These are phyloP conservation scores for Fusarium nygamai DNA, from an alignment of 2,329 filamentous ascomycete species.

Conservation along the genomic window DNA sequence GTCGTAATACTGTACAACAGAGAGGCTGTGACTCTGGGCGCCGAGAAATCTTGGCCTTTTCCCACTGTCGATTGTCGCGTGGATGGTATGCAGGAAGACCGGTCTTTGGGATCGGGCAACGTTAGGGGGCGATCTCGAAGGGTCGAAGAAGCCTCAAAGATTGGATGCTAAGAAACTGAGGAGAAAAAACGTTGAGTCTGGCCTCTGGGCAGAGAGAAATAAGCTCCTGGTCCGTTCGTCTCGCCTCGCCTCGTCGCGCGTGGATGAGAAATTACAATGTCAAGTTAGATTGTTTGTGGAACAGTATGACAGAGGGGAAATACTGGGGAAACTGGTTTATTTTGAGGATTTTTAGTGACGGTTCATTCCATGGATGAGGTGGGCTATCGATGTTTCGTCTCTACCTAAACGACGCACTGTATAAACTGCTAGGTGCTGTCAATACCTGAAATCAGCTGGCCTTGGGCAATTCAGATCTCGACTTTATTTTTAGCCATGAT, in stretches of 20 bases:
- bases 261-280: constrained; percentile 2
- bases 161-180: neutral
- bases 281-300: constrained; percentile 1
- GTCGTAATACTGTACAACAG: neutral
- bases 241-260: neutral
- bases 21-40: constrained; percentile 30
- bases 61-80: constrained; percentile 22
- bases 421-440: neutral
- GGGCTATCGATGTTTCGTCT: neutral
- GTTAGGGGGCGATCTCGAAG: constrained; percentile 30
- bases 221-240: constrained; percentile 22
- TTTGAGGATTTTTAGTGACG: constrained; percentile 7
- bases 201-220: neutral
- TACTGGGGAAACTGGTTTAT: constrained; percentile 14
- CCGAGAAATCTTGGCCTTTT: constrained; percentile 28
- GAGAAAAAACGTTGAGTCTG: neutral
- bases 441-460: neutral
- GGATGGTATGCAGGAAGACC: constrained; percentile 8
- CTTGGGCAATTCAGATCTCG: neutral
- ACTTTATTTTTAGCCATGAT: neutral
- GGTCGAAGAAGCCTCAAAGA: constrained; percentile 17
- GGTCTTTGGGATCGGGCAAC: constrained; percentile 2
- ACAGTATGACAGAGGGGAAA: constrained; percentile 5
- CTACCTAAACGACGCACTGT: constrained; percentile 28
- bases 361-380: neutral